Evolutionary conservation across 129 eudicot genomes (phyloP), one percentile per base, ranked within the genome.

Genomic region (Calendula officinalis): DNA sequence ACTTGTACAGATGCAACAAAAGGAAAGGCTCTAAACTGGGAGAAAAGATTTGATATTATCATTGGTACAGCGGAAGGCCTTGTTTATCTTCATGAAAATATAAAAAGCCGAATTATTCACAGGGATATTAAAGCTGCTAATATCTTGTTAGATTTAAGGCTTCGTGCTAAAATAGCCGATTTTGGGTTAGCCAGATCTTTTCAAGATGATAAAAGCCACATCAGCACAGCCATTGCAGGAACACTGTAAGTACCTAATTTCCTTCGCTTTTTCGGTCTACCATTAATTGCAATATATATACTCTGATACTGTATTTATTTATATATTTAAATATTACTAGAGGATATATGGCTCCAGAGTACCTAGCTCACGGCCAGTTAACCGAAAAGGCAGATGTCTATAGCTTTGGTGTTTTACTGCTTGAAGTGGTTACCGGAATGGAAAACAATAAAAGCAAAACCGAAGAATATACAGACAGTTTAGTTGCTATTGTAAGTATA

Each of bases 141-240:
- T 45, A 86, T 86, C 48, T 79, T 86, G 70, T 68, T 86, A 73
- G 97, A 90, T 57, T 72, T 88, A 15, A 80, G 90, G 37, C 63
- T 84, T 44, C 84, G 82, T 10, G 92, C 95, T 4, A 90, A 87
- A 70, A 84, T 90, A 60, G 90, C 94, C n/a, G 95, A 90, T 80
- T 90, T 86, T 48, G 97, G 97, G 44, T 54, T 22, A 22, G 30
- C 30, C 30, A 22, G 30, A 22, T 22, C 30, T 22, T 22, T 22
- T 22, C 30, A 22, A 22, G 30, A 74, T 48, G 95, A 90, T 69
- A 77, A 81, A 62, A 86, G 91, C 57, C 91, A 90, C 69, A 90
- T 81, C 41, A 90, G 91, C 74, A 86, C 97, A 6, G 95, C 86
- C 55, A 86, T 83, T 58, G 95, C 95, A 11, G 95, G 95, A 72